Base-by-base conservation (phyloP, 2,329 filamentous ascomycete species). In the Microdochium bolleyi region DNA sequence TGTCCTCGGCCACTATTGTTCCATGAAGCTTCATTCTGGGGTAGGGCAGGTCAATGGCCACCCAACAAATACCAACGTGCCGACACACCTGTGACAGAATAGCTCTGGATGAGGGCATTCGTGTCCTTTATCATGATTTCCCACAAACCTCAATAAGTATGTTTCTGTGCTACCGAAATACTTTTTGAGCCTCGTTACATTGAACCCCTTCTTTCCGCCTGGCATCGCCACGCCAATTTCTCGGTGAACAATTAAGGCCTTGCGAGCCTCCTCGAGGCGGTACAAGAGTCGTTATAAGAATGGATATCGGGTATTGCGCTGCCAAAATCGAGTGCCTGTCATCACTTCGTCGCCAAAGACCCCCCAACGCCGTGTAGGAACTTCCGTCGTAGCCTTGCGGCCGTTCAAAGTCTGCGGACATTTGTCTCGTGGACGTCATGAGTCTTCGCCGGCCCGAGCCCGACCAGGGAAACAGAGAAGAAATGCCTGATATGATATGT, bases 261-360 rank as follows among this genome's bases (percentile, higher is more conserved):
- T 19, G 16, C 41, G 9, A 21, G 41, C 41, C 21, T 13, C n/a
- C 22, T 19, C 3, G 3, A 22, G 19, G 19, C 16, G 41, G 41
- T 46, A 22, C 41, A 46, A 46, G 19, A 46, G 41, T 46, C 41
- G 19, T 22, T 8, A 46, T 22, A 46, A 19, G 41, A 46, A 46
- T 46, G 41, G 41, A 46, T 46, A 46, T 22, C 41, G 41, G 60
- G 61, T 60, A 61, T 66, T 62, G 63, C 68, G 67, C 68, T 70
- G 58, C 55, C 60, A 54, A 61, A 59, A 61, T 48, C 19, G 13
- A 46, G n/a, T 46, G 41, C 41, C 13, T 46, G 41, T 46, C 41
- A 19, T 46, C 16, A 46, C 41, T 16, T 46, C 41, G 41, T 22
- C 41, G 41, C 46, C 51, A 52, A 52, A 52, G 37, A 52, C 41